Base-by-base conservation (phyloP, 345 rosid species). In the Boechera retrofracta region DNA sequence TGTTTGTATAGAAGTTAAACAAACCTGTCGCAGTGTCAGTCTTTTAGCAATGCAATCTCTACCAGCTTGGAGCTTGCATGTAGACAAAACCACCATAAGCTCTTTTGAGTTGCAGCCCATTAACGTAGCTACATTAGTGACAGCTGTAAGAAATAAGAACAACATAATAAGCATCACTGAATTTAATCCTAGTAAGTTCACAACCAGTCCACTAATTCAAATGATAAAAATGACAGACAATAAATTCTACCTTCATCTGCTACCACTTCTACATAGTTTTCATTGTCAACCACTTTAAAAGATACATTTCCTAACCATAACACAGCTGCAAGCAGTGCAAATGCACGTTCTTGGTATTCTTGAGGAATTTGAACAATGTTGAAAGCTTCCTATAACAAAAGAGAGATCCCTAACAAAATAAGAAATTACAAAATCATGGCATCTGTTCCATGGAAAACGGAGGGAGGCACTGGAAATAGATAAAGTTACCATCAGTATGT, bases 291-390 rank as follows among this genome's bases (percentile, higher is more conserved):
- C 63, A 83, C 89, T 80, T 83, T 77, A 76, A 94, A 94, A 51
- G 89, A 82, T 74, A 90, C 79, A 74, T 94, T 91, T 64, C 98
- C 98, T 33, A 94, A 71, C 97, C 97, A 91, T 64, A 94, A 74
- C n/a, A 94, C 86, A 21, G 89, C 90, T 48, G 93, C 90, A 76
- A 94, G 92, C 82, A 89, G 80, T 56, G 89, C 61, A 87, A 91
- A 94, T 72, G 81, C 81, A 69, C 82, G 85, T 72, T 90, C 97
- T 82, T 90, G 96, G 77, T 85, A 86, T 72, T 88, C 88, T 83
- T 85, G 86, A 69, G 77, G 73, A 72, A 91, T 90, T 59, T 84
- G 89, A 77, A 91, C 84, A 58, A 79, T 79, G 73, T 86, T 88
- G 70, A 91, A 76, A 57, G 97, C 94, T 74, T 90, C 86, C 97